Percentiles rank a stretch among this genome's conserved stretches.
Evolutionary conservation across 345 rosid genomes (phyloP).

Genomic region (Pelargonium nanum): DNA sequence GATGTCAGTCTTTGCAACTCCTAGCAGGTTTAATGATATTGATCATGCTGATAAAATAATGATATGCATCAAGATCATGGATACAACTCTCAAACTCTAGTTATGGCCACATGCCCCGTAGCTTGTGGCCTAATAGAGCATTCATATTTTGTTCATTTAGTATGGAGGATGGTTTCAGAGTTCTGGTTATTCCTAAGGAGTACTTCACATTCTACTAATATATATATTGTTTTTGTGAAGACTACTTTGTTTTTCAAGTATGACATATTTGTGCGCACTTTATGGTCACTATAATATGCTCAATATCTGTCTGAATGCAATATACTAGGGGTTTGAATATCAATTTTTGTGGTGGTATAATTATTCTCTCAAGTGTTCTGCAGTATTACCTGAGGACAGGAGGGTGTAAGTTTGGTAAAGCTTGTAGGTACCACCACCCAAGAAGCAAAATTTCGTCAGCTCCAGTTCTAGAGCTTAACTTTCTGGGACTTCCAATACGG

Average conservation of each 20-base stretch:
- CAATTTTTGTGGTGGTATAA: constrained; percentile 8
- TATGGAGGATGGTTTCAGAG: no score
- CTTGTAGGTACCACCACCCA: constrained; percentile 74
- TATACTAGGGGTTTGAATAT: constrained; percentile 8
- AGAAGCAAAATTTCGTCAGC: constrained; percentile 24
- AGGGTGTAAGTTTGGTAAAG: constrained; percentile 84
- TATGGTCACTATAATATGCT: background rate
- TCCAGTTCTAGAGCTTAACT: constrained; percentile 55
- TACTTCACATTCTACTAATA: background rate
- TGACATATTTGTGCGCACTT: background rate
- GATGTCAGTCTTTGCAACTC: no score
- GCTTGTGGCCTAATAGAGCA: background rate
- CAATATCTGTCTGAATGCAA: background rate
- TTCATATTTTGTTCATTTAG: no score
- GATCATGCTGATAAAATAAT: no score
- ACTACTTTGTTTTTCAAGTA: background rate
- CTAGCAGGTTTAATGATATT: no score
- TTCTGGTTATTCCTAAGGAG: no score
- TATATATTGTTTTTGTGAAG: background rate
- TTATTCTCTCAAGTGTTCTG: constrained; percentile 20
- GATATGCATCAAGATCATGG: background rate
- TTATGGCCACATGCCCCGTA: background rate
- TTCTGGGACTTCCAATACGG: constrained; percentile 83
- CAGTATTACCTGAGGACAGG: constrained; percentile 91
- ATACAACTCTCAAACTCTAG: background rate